Conservation (phyloP, 352 stramenopile genomes). For the Phytophthora fragariaefolia region DNA sequence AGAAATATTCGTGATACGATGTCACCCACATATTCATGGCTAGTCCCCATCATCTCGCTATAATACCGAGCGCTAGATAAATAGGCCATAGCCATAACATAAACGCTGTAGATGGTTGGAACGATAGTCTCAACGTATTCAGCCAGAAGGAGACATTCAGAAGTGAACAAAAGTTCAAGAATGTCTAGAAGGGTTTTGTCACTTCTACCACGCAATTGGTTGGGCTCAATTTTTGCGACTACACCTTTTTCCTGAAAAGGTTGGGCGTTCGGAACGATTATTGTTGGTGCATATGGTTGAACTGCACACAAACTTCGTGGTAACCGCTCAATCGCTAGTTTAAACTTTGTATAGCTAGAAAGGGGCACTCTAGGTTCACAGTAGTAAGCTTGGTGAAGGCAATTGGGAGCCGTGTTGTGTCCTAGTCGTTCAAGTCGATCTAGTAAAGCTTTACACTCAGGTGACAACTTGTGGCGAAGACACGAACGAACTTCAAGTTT, state of each 20-base stretch:
- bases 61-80: conserved; percentile 34
- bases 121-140: conserved; percentile 40
- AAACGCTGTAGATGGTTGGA: conserved; percentile 31
- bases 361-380: too few relatives aligned
- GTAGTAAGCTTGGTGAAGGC: too few relatives aligned
- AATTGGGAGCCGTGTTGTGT: too few relatives aligned
- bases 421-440: too few relatives aligned
- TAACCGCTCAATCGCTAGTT: neutral
- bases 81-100: conserved; percentile 2
- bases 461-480: conserved; percentile 13
- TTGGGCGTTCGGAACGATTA: neutral
- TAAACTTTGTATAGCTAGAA: too few relatives aligned
- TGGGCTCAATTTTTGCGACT: neutral
- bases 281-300: neutral
- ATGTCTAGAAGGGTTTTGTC: neutral
- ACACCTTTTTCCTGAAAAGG: neutral
- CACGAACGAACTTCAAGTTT: conserved; percentile 21
- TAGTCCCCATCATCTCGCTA: conserved; percentile 20
- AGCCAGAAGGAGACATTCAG: conserved; percentile 37
- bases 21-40: neutral
- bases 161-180: conserved; percentile 25
- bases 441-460: too few relatives aligned
- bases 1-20: conserved; percentile 13
- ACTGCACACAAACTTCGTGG: neutral
- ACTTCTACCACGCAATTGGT: neutral